These are phyloP conservation scores for Neurospora sp. DNA, from an alignment of 495 filamentous ascomycete genomes.

Conservation along the genomic window DNA sequence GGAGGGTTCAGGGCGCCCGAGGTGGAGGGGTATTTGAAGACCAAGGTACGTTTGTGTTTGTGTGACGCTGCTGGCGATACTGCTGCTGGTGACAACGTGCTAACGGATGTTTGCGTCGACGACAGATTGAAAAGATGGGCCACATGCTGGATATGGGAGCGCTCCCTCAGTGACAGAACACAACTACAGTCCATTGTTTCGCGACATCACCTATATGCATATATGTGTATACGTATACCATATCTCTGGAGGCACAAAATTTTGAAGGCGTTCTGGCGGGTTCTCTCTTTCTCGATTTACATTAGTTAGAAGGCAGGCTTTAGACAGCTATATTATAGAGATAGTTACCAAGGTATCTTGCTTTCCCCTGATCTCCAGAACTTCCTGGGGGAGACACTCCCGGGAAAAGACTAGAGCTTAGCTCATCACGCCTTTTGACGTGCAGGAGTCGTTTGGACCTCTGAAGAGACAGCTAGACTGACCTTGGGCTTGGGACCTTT, in stretches of 20 bases:
- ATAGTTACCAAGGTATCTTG: no score
- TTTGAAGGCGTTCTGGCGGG: not conserved
- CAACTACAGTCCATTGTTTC: not conserved
- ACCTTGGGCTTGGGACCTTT: no score
- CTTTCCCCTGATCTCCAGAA: not conserved
- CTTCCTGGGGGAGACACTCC: not conserved
- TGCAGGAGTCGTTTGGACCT: not conserved
- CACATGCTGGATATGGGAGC: constrained; percentile 28
- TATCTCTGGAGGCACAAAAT: not conserved
- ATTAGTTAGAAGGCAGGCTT: not conserved
- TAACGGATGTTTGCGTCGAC: not conserved
- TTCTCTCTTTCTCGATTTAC: not conserved
- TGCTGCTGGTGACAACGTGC: constrained; percentile 3
- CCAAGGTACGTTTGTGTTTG: constrained; percentile 58
- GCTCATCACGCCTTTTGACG: not conserved
- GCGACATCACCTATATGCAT: not conserved
- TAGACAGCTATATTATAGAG: not conserved
- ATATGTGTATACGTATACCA: not conserved
- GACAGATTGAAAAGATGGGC: constrained; percentile 36
- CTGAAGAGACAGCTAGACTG: not conserved
- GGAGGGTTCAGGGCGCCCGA: constrained; percentile 78
- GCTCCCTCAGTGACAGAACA: constrained; percentile 7
- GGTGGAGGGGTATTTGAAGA: constrained; percentile 84
- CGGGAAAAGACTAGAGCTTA: not conserved
- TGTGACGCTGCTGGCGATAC: constrained; percentile 3